Evolutionary conservation across 352 stramenopile genomes (phyloP).

Genomic region (Phytopythium oedochilum): DNA sequence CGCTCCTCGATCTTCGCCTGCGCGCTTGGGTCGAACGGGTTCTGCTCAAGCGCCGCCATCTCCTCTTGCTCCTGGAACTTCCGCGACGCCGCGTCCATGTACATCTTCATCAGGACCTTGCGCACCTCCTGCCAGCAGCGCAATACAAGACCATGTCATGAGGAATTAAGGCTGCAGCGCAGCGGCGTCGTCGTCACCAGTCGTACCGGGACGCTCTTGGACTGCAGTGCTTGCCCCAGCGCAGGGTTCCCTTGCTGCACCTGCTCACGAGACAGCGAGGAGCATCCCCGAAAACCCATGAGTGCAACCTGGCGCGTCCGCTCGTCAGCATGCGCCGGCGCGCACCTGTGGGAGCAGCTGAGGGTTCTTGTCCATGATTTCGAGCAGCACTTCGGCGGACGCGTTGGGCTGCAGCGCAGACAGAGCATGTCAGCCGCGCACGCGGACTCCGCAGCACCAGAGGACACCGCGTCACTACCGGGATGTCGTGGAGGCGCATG

Average conservation of each 20-base stretch:
- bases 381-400: constrained; percentile 68
- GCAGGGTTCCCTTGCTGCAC: constrained; percentile 57
- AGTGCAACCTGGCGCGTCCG: no score
- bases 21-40: constrained; percentile 72
- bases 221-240: constrained; percentile 55
- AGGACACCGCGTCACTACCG: constrained; percentile 23
- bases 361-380: constrained; percentile 83
- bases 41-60: constrained; percentile 52
- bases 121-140: constrained; percentile 55
- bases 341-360: constrained; percentile 57
- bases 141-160: no score
- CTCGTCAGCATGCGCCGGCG: background rate
- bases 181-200: background rate
- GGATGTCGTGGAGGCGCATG: constrained; percentile 81
- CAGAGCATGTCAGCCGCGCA: background rate
- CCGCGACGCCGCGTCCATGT: constrained; percentile 76
- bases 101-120: constrained; percentile 79
- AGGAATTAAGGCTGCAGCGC: no score
- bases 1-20: constrained; percentile 82
- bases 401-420: constrained; percentile 36
- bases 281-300: background rate
- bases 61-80: constrained; percentile 83
- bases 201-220: constrained; percentile 62
- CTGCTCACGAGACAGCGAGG: constrained; percentile 17
- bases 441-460: background rate